Evolutionary conservation across 805 yeast species (phyloP), one percentile per base, ranked within the genome.

Genomic region (Wickerhamiella spandovensis): DNA sequence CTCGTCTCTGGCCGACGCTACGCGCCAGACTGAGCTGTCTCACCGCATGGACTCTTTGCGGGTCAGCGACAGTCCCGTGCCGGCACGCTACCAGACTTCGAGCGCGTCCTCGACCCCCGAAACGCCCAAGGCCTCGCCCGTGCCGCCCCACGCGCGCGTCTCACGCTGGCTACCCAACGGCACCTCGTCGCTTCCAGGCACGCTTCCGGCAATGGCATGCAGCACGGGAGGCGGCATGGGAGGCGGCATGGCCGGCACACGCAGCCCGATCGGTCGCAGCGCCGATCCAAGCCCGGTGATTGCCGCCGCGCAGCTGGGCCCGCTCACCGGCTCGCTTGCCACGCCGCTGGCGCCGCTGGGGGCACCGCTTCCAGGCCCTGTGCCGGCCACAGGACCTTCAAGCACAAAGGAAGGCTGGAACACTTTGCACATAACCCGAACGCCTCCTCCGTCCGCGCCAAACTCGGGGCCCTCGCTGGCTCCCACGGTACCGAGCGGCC

Each of bases 1-100:
- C 48, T 48, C 56, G 13, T 35, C 46, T 17, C 51, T 59, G 20
- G 63, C 58, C 35, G 61, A 58, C n/a, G 61, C 62, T 8, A 57
- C 62, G 5, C 51, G 54, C 22, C 53, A 48, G 10, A 59, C 54
- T 15, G 59, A 53, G 48, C 47, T 49, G 32, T 22, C 45, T 12
- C 45, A 43, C n/a, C 28, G 45, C 18, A 23, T 43, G 32, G 45
- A 43, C 12, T 23, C 6, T 3, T 5, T 43, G 45, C 32, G 17
- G 13, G 45, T 43, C 6, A 18, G 25, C 20, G 45, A 43, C 10
- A 35, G 39, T 9, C 39, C 39, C 9, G 45, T 43, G 18, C 45
- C 45, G 6, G 28, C 45, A 2, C 28, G 32, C 3, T 43, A 43
- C 32, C 45, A 43, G 15, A 43, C 17, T 4, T 21, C 28, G 3